Percentiles rank a stretch among this genome's conserved stretches.
Conservation (phyloP, 306 rosid genomes). For the Erythrophleum fordii region DNA sequence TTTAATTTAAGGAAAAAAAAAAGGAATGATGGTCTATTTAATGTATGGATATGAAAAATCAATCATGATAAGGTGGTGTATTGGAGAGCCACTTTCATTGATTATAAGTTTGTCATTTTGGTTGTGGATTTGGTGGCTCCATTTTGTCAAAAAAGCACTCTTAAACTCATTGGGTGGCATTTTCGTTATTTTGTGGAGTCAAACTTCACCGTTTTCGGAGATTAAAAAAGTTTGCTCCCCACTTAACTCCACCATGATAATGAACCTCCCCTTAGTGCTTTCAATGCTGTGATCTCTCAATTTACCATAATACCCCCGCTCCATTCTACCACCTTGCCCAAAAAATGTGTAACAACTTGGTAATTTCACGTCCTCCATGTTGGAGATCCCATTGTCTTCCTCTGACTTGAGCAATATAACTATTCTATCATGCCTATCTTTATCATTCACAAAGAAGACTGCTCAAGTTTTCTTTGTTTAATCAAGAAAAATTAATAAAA, state of each 20-base stretch:
- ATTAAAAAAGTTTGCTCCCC: conserved; percentile 67
- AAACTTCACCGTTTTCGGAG: conserved; percentile 60
- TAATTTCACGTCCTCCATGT: conserved; percentile 23
- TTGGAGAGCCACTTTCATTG: not conserved
- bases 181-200: conserved; percentile 9
- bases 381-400: conserved; percentile 10
- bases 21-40: not conserved
- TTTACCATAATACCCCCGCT: not conserved
- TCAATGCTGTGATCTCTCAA: not conserved
- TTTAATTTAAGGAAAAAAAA: not conserved
- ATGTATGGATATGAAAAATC: not conserved
- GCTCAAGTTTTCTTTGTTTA: too few relatives aligned
- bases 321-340: not conserved
- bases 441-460: not conserved
- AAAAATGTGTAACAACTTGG: not conserved
- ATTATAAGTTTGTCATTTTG: not conserved
- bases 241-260: conserved; percentile 51
- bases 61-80: conserved; percentile 6
- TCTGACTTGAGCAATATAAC: conserved; percentile 1
- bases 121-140: conserved; percentile 23
- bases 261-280: conserved; percentile 34
- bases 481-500: too few relatives aligned
- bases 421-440: not conserved
- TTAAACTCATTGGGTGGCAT: not conserved
- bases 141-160: conserved; percentile 16